A percentile compares a stretch with the other conserved stretches of the same genome.
Evolutionary conservation across 306 rosid species (phyloP).

Genomic region (Elaeagnus macrophylla): DNA sequence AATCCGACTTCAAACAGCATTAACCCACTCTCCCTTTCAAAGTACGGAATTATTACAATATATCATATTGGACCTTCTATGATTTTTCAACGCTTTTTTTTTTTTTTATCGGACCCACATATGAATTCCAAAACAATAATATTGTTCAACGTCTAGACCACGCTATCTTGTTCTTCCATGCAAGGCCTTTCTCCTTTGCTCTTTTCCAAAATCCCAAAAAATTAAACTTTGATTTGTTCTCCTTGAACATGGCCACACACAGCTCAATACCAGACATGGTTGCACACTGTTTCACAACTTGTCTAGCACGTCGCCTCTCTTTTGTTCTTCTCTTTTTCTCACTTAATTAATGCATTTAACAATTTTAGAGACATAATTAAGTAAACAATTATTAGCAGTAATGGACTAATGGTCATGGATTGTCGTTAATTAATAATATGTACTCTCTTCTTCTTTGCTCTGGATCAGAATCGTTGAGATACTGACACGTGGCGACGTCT

Average conservation of each 20-base stretch:
- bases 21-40: no score
- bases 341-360: conserved; percentile 27
- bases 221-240: conserved; percentile 13
- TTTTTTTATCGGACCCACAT: no score
- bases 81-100: no score
- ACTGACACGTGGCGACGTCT: conserved; percentile 80
- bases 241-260: conserved; percentile 18
- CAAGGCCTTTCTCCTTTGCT: conserved; percentile 9
- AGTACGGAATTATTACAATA: no score
- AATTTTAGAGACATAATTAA: conserved; percentile 27
- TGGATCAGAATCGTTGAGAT: conserved; percentile 73
- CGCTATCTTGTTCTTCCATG: no score
- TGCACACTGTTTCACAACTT: conserved; percentile 65
- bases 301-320: conserved; percentile 41
- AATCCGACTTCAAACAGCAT: no score
- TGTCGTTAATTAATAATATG: conserved; percentile 17
- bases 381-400: conserved; percentile 37
- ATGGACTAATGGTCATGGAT: conserved; percentile 2
- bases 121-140: no score
- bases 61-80: no score
- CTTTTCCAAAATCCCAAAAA: conserved; percentile 20
- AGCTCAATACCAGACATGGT: conserved; percentile 24
- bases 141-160: no score
- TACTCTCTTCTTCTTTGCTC: neutral
- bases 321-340: neutral